phyloP scores from a whole-genome alignment of 164 flowering plant species.

The Dillenia suffruticosa region DNA sequence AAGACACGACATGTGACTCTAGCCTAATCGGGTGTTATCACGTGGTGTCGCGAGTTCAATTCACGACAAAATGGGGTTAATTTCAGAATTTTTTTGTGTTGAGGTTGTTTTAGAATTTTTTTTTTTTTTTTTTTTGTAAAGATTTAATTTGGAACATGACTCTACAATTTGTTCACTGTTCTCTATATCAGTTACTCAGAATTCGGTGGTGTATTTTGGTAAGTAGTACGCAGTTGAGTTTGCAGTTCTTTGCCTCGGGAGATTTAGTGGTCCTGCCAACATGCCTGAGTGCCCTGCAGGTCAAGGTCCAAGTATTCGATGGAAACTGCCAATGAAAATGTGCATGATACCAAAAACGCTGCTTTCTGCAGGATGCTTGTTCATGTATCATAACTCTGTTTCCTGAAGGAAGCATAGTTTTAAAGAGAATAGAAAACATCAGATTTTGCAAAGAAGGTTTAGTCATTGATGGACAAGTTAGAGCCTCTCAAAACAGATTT shows the following conservation, averaged over 20 bases:
- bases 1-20: too few species aligned
- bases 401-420: slow-evolving; percentile 58
- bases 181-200: too few species aligned
- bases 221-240: slow-evolving; percentile 26
- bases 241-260: slow-evolving; percentile 34
- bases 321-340: slow-evolving; percentile 40
- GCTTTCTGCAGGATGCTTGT: slow-evolving; percentile 33
- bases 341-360: slow-evolving; percentile 50
- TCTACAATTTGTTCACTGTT: too few species aligned
- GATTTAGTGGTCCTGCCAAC: slow-evolving; percentile 33
- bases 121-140: too few species aligned
- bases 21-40: too few species aligned
- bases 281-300: slow-evolving; percentile 27
- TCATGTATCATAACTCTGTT: slow-evolving; percentile 30
- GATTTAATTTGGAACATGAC: too few species aligned
- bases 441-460: slow-evolving; percentile 51
- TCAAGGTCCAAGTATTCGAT: slow-evolving; percentile 25
- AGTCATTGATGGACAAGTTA: slow-evolving; percentile 28
- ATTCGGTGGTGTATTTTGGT: too few species aligned
- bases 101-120: too few species aligned
- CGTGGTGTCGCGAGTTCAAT: too few species aligned
- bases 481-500: slow-evolving; percentile 40
- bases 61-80: too few species aligned
- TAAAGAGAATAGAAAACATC: slow-evolving; percentile 35
- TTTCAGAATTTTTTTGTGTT: too few species aligned